These are phyloP conservation scores for Salmacisia buchloeana DNA, from an alignment of 1,284 basidiomycete species.

Conservation along the genomic window DNA sequence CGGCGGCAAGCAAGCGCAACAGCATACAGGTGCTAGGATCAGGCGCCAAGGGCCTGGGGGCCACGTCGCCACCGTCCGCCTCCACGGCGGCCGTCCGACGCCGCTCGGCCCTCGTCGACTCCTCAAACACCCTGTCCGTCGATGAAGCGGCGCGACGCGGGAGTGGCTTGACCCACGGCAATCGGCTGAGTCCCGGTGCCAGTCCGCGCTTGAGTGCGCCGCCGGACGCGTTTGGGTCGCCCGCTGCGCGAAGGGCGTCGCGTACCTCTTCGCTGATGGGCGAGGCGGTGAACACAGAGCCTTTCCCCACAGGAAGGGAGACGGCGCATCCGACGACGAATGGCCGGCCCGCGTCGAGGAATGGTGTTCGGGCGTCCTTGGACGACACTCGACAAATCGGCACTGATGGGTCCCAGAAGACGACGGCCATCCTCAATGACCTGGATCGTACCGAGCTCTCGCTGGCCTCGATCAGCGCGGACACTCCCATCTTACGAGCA, in stretches of 20 bases:
- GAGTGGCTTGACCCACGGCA: too few species aligned
- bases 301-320: not conserved
- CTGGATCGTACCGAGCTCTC: conserved; percentile 34
- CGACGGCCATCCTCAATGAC: too few species aligned
- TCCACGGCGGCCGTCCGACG: not conserved
- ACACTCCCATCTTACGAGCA: conserved; percentile 38
- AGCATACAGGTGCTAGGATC: not conserved
- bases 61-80: not conserved
- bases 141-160: too few species aligned
- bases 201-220: not conserved
- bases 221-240: not conserved
- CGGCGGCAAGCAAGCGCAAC: not conserved
- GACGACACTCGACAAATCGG: too few species aligned
- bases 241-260: not conserved
- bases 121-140: too few species aligned
- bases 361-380: not conserved
- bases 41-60: not conserved
- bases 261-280: not conserved
- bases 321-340: not conserved
- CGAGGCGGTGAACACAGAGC: not conserved
- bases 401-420: too few species aligned
- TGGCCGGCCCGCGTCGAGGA: not conserved
- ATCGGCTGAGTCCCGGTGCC: not conserved
- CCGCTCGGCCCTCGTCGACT: not conserved
- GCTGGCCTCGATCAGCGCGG: conserved; percentile 23